Conservation (phyloP, 371 early-diverging fungal species). For the Apophysomyces variabilis region DNA sequence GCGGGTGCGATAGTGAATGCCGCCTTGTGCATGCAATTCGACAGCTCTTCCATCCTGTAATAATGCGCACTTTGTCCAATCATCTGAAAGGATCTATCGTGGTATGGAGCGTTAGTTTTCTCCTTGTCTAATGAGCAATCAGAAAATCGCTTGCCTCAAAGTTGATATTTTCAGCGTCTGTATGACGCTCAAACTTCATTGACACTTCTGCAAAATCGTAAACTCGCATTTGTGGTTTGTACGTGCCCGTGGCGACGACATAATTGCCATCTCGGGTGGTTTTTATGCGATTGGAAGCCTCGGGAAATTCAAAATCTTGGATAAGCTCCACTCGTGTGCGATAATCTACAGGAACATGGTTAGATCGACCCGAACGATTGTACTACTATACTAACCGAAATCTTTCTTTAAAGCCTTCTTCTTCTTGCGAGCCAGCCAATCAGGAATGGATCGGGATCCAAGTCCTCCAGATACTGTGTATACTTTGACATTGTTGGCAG, state of each 20-base stretch:
- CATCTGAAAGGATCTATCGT: slow-evolving; percentile 87
- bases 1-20: slow-evolving; percentile 94
- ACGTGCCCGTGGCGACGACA: slow-evolving; percentile 95
- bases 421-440: slow-evolving; percentile 91
- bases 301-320: slow-evolving; percentile 99
- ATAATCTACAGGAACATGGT: slow-evolving; percentile 66
- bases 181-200: slow-evolving; percentile 98
- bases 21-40: slow-evolving; percentile 97
- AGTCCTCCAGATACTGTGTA: slow-evolving; percentile 91
- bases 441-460: slow-evolving; percentile 86
- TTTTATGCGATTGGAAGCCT: slow-evolving; percentile 88
- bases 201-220: slow-evolving; percentile 93
- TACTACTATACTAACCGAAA: slow-evolving; percentile 59
- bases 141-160: slow-evolving; percentile 63
- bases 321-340: slow-evolving; percentile 90
- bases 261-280: slow-evolving; percentile 87
- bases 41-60: slow-evolving; percentile 94
- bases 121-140: not conserved
- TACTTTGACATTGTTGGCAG: slow-evolving; percentile 88
- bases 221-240: slow-evolving; percentile 98
- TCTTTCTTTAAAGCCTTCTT: slow-evolving; percentile 88
- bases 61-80: slow-evolving; percentile 96
- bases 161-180: slow-evolving; percentile 92
- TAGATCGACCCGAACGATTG: not conserved
- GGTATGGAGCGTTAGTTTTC: not conserved